phyloP scores from a whole-genome alignment of 139 green algal genomes.

The Raphidocelis subcapitata region DNA sequence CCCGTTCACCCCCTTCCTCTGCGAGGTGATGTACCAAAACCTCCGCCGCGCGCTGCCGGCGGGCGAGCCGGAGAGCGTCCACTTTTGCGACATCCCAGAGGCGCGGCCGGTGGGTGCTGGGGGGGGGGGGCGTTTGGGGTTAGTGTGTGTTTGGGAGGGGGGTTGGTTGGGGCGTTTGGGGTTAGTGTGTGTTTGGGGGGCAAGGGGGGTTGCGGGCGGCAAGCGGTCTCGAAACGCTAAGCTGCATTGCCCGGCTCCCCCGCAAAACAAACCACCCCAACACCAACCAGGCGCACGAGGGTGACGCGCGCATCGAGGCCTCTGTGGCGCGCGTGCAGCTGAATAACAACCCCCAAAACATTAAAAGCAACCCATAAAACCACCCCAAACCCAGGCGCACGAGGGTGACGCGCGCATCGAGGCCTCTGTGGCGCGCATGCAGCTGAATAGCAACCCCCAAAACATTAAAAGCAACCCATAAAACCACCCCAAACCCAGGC shows the following conservation, averaged over 20 bases:
- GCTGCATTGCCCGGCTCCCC: too few relatives aligned
- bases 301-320: slow-evolving; percentile 66
- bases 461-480: too few relatives aligned
- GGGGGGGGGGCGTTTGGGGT: background rate
- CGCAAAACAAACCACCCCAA: too few relatives aligned
- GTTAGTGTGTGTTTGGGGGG: too few relatives aligned
- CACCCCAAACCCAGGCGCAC: slow-evolving; percentile 24
- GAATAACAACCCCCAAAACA: background rate
- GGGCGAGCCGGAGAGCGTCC: slow-evolving; percentile 64
- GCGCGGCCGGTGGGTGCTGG: background rate
- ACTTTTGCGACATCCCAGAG: slow-evolving; percentile 85
- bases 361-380: background rate
- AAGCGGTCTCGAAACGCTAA: too few relatives aligned
- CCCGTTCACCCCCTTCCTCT: slow-evolving; percentile 98
- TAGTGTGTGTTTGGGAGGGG: too few relatives aligned
- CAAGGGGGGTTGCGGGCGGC: too few relatives aligned
- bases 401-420: slow-evolving; percentile 72
- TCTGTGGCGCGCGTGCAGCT: slow-evolving; percentile 82
- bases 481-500: too few relatives aligned
- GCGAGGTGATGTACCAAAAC: slow-evolving; percentile 98
- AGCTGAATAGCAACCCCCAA: slow-evolving; percentile 13
- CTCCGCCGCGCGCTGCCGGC: slow-evolving; percentile 58
- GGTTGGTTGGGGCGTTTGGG: too few relatives aligned
- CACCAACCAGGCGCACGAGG: too few relatives aligned
- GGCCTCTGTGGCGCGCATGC: slow-evolving; percentile 86